Conservation (phyloP, 441 rosid species). For the Erysimum pusillum region DNA sequence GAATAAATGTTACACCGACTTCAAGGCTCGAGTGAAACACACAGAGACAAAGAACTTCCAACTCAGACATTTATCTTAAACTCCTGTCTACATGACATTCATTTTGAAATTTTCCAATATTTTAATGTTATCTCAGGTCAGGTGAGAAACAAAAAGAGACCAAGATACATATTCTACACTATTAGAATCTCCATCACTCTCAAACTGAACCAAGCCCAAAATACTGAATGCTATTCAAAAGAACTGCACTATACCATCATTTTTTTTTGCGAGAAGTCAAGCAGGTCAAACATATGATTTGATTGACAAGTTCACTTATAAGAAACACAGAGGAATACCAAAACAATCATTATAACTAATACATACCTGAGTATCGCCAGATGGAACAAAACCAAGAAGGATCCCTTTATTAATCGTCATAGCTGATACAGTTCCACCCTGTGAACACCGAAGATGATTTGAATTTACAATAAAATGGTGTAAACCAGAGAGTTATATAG, state of each 20-base stretch:
- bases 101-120: neutral
- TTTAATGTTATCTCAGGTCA: neutral
- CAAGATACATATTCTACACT: conserved; percentile 4
- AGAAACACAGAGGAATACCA: neutral
- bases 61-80: neutral
- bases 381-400: conserved; percentile 87
- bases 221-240: neutral
- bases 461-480: neutral
- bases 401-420: conserved; percentile 92
- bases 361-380: conserved; percentile 67
- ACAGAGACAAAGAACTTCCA: conserved; percentile 12
- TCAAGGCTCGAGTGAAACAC: conserved; percentile 28
- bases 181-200: conserved; percentile 22
- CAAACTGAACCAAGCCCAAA: conserved; percentile 1
- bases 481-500: conserved; percentile 21
- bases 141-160: conserved; percentile 9
- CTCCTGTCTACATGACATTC: conserved; percentile 2
- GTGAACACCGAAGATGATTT: conserved; percentile 40
- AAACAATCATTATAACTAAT: conserved; percentile 26
- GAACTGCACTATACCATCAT: conserved; percentile 1
- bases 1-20: conserved; percentile 25
- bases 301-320: conserved; percentile 9
- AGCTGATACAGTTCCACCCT: conserved; percentile 95
- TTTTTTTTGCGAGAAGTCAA: neutral
- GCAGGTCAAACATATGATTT: conserved; percentile 1